Evolutionary conservation across 2,329 filamentous ascomycete genomes (phyloP), one percentile per base, ranked within the genome.

Genomic region (Epichloe brachyelytri): DNA sequence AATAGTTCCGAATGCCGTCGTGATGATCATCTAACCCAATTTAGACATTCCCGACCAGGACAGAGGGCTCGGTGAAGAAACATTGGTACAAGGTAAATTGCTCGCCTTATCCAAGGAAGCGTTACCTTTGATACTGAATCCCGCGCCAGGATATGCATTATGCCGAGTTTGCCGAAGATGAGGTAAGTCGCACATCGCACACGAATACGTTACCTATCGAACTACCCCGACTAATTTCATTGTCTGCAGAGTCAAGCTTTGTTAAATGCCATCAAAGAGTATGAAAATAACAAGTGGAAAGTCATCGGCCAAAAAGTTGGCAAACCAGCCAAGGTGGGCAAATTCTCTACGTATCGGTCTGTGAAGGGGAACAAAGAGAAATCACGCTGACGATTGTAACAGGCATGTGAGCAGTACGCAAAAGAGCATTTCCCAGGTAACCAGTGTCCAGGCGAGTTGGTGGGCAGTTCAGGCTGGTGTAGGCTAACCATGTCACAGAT

Each of bases 281-380:
- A 97, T 70, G 93, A 98, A 66, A 85, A 88, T 64, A 96, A 94
- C 68, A 97, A 97, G 67, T 98, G 93, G 93, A 97, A 97, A 71
- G 82, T 85, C 26, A 97, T 97, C 64, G 93, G 93, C 37, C 84
- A 88, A 67, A 97, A 97, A 70, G 88, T 98, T 60, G 89, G 90
- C 63, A 98, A 98, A 71, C 93, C 93, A 46, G 93, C 93, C 59
- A 98, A 98, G 82, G 66, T 68, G 65, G 43, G 52, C 17, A 15
- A 26, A 5, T 15, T 22, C 4, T 8, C 17, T 15, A 36, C 11
- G 10, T 30, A 17, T n/a, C 14, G n/a, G n/a, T 34, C 33, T 26
- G 12, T 49, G 8, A 46, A 37, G 5, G 8, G 7, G 19, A 15
- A 48, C 49, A 53, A 50, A 11, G 14, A 46, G 6, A 20, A 46